Evolutionary conservation across 768 basidiomycete species (phyloP), one percentile per base, ranked within the genome.

Genomic region (Aureoboletus auriporus): DNA sequence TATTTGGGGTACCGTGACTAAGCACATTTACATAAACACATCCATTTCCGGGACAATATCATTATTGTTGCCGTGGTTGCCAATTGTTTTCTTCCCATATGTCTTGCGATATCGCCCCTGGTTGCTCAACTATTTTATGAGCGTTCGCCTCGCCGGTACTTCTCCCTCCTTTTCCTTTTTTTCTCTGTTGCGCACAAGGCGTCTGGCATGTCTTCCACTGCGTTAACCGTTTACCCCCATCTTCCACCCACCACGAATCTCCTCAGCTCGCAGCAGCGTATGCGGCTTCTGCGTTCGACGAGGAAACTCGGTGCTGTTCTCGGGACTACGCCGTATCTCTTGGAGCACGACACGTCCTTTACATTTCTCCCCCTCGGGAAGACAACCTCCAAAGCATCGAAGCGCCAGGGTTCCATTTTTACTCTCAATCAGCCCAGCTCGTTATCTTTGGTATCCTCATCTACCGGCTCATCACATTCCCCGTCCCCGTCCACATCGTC

Each of bases 211-310:
- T 57, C 60, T 36, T 43, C 56, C 26, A 42, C 52, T 14, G n/a
- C 56, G 10, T 61, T 55, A 6, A 39, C 55, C 11, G 46, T 56
- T 8, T 45, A 48, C 46, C 43, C 57, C 6, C 51, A 47, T 26
- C 71, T 61, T 12, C 70, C 70, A 4, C 67, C 69, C 4, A 71
- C 70, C n/a, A 59, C 58, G 27, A 71, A 71, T 35, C 46, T 28
- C 28, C 66, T 72, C 28, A 50, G 63, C 20, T 47, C 64, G 0
- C 54, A 61, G 30, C 62, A 70, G 35, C 70, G 71, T 26, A 47
- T 57, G 2, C 68, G 66, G 39, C 71, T 71, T 16, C 53, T 71
- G 12, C 70, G 70, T 30, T 68, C 70, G 3, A 67, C 70, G 9
- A 65, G 67, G 49, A 71, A 71, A 44, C 56, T 72, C 23, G 66